These are phyloP conservation scores for Camellia lanceoleosa DNA, from an alignment of 148 eudicot species.

Conservation along the genomic window DNA sequence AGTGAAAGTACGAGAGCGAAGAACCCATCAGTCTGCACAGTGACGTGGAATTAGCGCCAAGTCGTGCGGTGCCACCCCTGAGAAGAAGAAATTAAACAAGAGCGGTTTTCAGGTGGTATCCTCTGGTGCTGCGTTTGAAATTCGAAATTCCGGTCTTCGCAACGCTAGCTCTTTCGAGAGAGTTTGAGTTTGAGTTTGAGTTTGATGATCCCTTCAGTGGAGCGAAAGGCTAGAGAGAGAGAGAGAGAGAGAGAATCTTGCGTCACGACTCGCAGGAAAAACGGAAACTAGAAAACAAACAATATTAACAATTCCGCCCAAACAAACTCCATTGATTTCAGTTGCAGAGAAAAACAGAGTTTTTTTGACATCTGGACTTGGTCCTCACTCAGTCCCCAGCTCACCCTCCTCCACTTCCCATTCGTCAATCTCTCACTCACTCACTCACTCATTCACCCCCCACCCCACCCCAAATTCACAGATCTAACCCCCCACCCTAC, in stretches of 20 bases:
- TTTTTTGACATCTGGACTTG: slow-evolving; percentile 37
- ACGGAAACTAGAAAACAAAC: not conserved
- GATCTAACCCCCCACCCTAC: not conserved
- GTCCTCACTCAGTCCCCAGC: slow-evolving; percentile 25
- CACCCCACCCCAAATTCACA: not conserved
- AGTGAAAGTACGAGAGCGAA: too few species aligned
- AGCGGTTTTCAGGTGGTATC: too few species aligned
- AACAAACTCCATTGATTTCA: slow-evolving; percentile 34
- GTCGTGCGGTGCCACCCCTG: too few species aligned
- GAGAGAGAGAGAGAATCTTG: not conserved
- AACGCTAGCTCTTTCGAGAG: not conserved
- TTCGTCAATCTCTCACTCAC: not conserved
- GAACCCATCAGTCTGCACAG: too few species aligned
- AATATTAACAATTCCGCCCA: too few species aligned
- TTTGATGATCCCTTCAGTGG: not conserved
- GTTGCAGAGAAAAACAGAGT: slow-evolving; percentile 23
- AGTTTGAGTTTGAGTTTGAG: too few species aligned
- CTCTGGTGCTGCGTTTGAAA: not conserved
- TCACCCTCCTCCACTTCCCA: slow-evolving; percentile 10
- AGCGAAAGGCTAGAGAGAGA: not conserved
- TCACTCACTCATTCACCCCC: not conserved
- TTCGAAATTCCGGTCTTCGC: not conserved
- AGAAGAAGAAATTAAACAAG: too few species aligned
- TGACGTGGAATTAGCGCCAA: not conserved
- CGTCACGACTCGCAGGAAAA: not conserved